A percentile compares a stretch with the other conserved stretches of the same genome.
These are phyloP conservation scores for Hirsutella minnesotensis DNA, from an alignment of 2,329 filamentous ascomycete genomes.

Conservation along the genomic window DNA sequence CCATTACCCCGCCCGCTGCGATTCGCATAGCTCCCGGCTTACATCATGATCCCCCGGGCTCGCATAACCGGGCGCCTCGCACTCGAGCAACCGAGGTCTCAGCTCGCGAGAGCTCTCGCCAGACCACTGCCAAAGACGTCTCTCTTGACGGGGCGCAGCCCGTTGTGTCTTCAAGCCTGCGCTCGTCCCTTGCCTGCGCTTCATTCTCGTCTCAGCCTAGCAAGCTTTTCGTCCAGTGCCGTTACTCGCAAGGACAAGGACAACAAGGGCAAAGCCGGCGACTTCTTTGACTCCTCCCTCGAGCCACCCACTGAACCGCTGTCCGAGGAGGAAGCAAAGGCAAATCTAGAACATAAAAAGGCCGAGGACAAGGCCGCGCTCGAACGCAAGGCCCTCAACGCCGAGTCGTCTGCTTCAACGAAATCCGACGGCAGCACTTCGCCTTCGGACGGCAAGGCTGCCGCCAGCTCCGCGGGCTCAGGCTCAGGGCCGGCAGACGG, in stretches of 20 bases:
- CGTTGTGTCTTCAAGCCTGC: constrained; percentile 16
- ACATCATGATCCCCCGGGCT: constrained; percentile 28
- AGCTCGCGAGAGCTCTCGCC: constrained; percentile 13
- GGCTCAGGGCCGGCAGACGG: constrained; percentile 37
- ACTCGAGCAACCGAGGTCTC: constrained; percentile 21
- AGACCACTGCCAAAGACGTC: constrained; percentile 14
- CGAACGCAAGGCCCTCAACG: constrained; percentile 29
- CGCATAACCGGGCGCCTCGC: constrained; percentile 26
- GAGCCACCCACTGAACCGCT: constrained; percentile 31
- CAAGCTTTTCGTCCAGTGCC: constrained; percentile 24
- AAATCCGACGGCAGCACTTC: constrained; percentile 27
- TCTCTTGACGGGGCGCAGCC: constrained; percentile 15
- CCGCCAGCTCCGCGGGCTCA: constrained; percentile 43
- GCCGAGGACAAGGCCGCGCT: constrained; percentile 34
- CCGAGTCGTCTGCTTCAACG: constrained; percentile 31
- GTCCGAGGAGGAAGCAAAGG: constrained; percentile 40
- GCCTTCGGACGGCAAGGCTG: constrained; percentile 39
- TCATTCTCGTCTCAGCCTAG: constrained; percentile 15
- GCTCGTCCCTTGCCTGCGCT: constrained; percentile 17
- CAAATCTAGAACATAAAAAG: constrained; percentile 35
- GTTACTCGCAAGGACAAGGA: constrained; percentile 24
- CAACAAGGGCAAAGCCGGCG: constrained; percentile 25
- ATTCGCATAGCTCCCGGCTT: background rate
- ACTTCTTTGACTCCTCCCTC: constrained; percentile 38
- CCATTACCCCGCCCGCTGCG: no score